phyloP scores from a whole-genome alignment of 495 filamentous ascomycete species.

The Trichoderma gamsii region DNA sequence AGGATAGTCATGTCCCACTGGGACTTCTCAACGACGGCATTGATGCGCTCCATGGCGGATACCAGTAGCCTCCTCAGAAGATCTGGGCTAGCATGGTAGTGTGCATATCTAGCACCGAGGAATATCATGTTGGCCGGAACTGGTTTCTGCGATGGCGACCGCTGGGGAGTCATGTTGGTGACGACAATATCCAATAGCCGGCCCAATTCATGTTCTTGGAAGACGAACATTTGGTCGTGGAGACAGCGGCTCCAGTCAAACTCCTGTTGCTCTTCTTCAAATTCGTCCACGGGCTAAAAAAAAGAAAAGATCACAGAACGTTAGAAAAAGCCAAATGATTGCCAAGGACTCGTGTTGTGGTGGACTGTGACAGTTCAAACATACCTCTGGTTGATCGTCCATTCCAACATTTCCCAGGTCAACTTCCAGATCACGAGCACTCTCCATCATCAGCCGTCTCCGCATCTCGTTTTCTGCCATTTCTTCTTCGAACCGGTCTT shows the following conservation, averaged over 20 bases:
- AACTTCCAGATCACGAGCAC: conserved; percentile 93
- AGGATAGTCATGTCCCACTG: conserved; percentile 99
- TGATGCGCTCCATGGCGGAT: conserved; percentile 92
- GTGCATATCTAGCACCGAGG: conserved; percentile 89
- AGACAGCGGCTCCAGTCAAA: conserved; percentile 96
- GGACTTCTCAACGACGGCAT: conserved; percentile 83
- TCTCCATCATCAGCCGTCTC: conserved; percentile 99
- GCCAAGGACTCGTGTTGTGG: neutral
- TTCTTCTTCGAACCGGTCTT: conserved; percentile 94
- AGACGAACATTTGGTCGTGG: conserved; percentile 99
- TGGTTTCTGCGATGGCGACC: conserved; percentile 92
- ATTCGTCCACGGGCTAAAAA: conserved; percentile 66
- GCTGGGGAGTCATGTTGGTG: conserved; percentile 95
- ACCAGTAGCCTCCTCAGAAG: conserved; percentile 72
- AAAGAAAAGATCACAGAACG: neutral
- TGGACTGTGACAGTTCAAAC: conserved; percentile 14
- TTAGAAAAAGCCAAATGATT: neutral
- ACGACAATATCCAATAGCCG: conserved; percentile 92
- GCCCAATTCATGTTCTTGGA: conserved; percentile 87
- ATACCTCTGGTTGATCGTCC: conserved; percentile 83
- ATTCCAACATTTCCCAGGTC: conserved; percentile 93
- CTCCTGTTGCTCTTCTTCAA: conserved; percentile 84
- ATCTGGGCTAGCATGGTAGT: conserved; percentile 89
- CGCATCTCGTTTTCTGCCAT: conserved; percentile 95
- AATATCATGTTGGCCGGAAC: conserved; percentile 97